Evolutionary conservation across 2,329 filamentous ascomycete genomes (phyloP).

Genomic region (Aspergillus sp.): DNA sequence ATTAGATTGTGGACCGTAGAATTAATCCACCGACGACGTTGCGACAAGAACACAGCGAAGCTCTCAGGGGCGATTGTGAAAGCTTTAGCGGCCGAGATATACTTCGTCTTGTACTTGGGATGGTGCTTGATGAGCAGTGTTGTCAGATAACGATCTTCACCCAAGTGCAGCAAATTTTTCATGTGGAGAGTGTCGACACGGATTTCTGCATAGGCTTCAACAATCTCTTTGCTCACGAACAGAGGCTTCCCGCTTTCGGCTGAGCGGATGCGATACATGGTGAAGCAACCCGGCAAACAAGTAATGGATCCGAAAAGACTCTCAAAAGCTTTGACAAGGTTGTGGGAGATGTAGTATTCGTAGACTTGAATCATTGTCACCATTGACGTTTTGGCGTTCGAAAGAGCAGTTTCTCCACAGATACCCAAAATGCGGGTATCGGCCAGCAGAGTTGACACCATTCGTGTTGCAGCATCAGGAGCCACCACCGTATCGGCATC

Average conservation of each 20-base stretch:
- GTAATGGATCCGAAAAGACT: conserved; percentile 96
- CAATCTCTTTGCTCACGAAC: conserved; percentile 90
- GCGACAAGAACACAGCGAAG: conserved; percentile 92
- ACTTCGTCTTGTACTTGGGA: conserved; percentile 96
- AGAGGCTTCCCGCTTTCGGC: conserved; percentile 93
- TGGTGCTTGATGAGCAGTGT: conserved; percentile 92
- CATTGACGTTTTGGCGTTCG: conserved; percentile 89
- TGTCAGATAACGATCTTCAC: conserved; percentile 96
- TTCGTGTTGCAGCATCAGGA: conserved; percentile 83
- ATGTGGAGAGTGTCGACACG: conserved; percentile 97
- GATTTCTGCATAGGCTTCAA: conserved; percentile 85
- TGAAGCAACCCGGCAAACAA: conserved; percentile 97
- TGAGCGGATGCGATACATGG: conserved; percentile 96
- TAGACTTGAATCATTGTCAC: conserved; percentile 99
- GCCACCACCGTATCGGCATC: conserved; percentile 96
- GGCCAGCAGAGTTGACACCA: conserved; percentile 86
- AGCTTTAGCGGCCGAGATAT: conserved; percentile 85
- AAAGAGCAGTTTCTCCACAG: conserved; percentile 91
- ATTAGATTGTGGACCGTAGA: conserved; percentile 97
- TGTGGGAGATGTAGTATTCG: conserved; percentile 99
- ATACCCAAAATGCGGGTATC: conserved; percentile 92
- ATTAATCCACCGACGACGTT: conserved; percentile 99
- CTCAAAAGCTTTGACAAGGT: conserved; percentile 94
- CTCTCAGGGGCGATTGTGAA: conserved; percentile 97
- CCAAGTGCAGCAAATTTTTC: conserved; percentile 96